Percentiles rank a stretch among this genome's conserved stretches.
These are phyloP conservation scores for Aureobasidium sp. DNA, from an alignment of 2,329 filamentous ascomycete species.

Conservation along the genomic window DNA sequence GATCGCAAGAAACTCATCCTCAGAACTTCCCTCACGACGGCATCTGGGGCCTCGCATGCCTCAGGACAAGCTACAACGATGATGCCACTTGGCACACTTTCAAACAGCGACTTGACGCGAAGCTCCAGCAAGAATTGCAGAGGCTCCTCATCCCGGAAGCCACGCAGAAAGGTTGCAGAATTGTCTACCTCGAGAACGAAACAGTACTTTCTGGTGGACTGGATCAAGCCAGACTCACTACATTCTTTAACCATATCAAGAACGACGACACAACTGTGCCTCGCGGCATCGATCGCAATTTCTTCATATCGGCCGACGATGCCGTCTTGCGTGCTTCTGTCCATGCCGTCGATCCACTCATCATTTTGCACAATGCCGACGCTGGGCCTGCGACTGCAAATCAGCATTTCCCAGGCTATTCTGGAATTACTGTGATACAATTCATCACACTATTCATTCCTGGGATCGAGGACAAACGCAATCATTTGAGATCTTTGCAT, in stretches of 20 bases:
- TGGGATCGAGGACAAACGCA: not conserved
- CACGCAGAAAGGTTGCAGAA: not conserved
- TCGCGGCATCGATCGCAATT: not conserved
- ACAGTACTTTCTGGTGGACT: not conserved
- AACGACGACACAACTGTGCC: not conserved
- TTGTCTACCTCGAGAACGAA: slow-evolving; percentile 1
- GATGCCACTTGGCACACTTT: not conserved
- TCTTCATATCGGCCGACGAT: not conserved
- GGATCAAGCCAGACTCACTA: not conserved
- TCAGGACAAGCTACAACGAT: not conserved
- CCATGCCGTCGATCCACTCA: not conserved
- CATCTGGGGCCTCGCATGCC: not conserved
- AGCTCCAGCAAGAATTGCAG: not conserved
- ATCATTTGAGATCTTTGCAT: not conserved
- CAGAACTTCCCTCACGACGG: not conserved
- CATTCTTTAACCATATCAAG: not conserved
- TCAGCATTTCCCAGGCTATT: not conserved
- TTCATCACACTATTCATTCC: not conserved
- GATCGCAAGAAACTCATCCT: not conserved
- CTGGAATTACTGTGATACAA: not conserved
- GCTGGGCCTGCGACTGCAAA: not conserved
- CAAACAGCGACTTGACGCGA: not conserved
- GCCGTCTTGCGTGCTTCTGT: slow-evolving; percentile 2
- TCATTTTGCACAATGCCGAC: not conserved
- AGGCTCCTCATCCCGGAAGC: not conserved